Evolutionary conservation across 371 early-diverging fungal species (phyloP).

Genomic region (Coelomomyces lativittatus): DNA sequence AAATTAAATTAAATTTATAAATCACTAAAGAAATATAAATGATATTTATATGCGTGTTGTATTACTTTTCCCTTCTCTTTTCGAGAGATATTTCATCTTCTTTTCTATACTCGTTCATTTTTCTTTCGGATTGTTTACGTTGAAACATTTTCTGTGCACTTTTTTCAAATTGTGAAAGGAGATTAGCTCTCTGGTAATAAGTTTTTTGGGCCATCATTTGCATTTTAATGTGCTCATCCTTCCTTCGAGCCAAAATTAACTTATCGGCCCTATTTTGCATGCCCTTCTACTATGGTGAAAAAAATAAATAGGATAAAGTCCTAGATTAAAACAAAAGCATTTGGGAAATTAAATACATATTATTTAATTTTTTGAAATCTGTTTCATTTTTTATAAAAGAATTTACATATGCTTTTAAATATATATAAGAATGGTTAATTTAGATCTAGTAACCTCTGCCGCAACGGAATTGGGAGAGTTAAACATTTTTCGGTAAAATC

Average conservation of each 20-base stretch:
- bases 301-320: too few relatives aligned
- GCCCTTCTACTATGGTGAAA: too few relatives aligned
- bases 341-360: too few relatives aligned
- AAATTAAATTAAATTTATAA: background rate
- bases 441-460: too few relatives aligned
- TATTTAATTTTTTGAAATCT: too few relatives aligned
- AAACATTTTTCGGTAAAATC: too few relatives aligned
- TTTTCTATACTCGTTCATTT: conserved; percentile 9
- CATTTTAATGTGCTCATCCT: background rate
- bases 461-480: too few relatives aligned
- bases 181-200: conserved; percentile 1
- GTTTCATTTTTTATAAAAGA: too few relatives aligned
- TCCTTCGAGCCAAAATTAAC: conserved; percentile 2
- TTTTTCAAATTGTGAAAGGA: conserved; percentile 19
- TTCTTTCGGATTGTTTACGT: conserved; percentile 9
- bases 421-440: too few relatives aligned
- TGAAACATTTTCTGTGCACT: conserved; percentile 8
- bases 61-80: conserved; percentile 10
- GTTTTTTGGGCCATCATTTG: background rate
- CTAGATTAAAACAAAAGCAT: too few relatives aligned
- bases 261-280: conserved; percentile 2
- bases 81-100: conserved; percentile 8
- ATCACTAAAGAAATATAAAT: background rate
- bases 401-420: too few relatives aligned
- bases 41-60: background rate